phyloP scores from a whole-genome alignment of 176 grass and related monocot species.

The Puya raimondii region DNA sequence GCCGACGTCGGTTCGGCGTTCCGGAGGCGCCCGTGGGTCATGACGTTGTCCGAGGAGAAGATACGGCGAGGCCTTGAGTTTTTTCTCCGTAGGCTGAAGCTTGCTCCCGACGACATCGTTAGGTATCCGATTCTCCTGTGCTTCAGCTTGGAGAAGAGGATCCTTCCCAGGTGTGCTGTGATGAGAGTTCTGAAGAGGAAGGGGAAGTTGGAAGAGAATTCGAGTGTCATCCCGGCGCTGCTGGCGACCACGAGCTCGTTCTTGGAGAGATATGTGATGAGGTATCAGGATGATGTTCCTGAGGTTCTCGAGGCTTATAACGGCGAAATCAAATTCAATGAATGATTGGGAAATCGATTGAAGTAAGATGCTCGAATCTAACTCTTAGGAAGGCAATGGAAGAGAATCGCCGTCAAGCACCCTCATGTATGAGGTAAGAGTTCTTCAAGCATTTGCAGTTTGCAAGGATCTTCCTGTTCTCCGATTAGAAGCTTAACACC shows the following conservation, averaged over 20 bases:
- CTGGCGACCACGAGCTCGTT: background rate
- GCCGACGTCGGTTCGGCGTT: slow-evolving; percentile 18
- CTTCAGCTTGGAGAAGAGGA: slow-evolving; percentile 35
- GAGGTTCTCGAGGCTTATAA: slow-evolving; percentile 40
- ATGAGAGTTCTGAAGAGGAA: slow-evolving; percentile 31
- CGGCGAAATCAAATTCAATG: slow-evolving; percentile 39
- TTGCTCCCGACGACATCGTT: slow-evolving; percentile 17
- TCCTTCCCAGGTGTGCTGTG: slow-evolving; percentile 33
- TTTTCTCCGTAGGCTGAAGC: slow-evolving; percentile 22
- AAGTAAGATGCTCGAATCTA: background rate
- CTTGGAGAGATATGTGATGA: slow-evolving; percentile 3
- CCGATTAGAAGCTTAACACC: too few species aligned
- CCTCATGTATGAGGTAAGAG: too few species aligned
- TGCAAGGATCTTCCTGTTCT: too few species aligned
- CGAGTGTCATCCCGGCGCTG: background rate
- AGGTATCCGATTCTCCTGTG: background rate
- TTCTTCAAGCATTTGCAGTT: too few species aligned
- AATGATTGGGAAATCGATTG: slow-evolving; percentile 1
- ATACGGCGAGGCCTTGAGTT: slow-evolving; percentile 23
- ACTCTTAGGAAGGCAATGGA: too few species aligned
- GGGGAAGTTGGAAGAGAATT: slow-evolving; percentile 20
- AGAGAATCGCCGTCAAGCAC: too few species aligned
- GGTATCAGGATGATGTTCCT: slow-evolving; percentile 24
- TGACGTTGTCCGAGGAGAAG: slow-evolving; percentile 14
- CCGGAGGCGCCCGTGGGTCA: slow-evolving; percentile 15